phyloP scores from a whole-genome alignment of 192 early-diverging fungal species.

The Haplosporangium gracile region DNA sequence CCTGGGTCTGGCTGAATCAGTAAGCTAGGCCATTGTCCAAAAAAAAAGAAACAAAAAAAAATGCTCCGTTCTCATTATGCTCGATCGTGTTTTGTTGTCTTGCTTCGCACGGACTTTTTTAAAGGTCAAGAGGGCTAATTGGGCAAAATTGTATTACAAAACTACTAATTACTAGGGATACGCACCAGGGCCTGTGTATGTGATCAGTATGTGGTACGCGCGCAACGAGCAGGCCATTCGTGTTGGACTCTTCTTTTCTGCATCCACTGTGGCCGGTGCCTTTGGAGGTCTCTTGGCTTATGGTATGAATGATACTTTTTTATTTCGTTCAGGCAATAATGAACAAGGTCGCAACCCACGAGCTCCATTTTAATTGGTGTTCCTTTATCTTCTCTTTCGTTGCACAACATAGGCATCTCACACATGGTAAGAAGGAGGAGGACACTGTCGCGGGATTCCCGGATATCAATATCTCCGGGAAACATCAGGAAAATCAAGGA shows the following conservation, averaged over 20 bases:
- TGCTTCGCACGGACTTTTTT: neutral
- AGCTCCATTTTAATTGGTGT: neutral
- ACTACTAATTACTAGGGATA: neutral
- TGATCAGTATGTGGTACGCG: slow-evolving; percentile 64
- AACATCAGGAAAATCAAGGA: neutral
- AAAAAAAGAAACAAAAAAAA: too few relatives aligned
- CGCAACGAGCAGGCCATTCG: slow-evolving; percentile 63
- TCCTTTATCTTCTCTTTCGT: neutral
- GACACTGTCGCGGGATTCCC: neutral
- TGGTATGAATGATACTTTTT: slow-evolving; percentile 30
- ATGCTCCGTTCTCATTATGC: neutral
- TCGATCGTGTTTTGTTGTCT: neutral
- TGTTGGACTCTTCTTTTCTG: slow-evolving; percentile 62
- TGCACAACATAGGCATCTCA: neutral
- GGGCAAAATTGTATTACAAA: neutral
- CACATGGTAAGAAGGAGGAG: neutral
- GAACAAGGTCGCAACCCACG: neutral
- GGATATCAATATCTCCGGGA: neutral
- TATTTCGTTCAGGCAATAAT: neutral
- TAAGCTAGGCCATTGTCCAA: neutral
- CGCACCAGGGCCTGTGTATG: neutral
- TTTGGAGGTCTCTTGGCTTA: slow-evolving; percentile 75
- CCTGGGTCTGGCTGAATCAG: slow-evolving; percentile 28
- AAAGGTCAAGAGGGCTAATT: neutral
- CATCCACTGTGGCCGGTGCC: slow-evolving; percentile 62